Conservation (phyloP, 257 asterid species). For the Lavandula angustifolia region DNA sequence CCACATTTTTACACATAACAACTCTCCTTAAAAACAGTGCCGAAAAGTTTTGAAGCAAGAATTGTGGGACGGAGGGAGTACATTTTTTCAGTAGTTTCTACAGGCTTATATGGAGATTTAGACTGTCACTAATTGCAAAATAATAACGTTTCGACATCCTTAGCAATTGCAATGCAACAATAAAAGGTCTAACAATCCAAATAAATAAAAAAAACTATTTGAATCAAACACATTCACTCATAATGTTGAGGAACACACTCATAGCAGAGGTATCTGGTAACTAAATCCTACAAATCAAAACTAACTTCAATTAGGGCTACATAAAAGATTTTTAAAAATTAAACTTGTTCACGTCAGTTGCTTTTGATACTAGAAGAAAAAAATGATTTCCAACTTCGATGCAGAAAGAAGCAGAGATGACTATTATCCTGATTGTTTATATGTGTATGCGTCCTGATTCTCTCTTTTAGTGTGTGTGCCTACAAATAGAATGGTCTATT, state of each 20-base stretch:
- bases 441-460: background rate
- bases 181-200: background rate
- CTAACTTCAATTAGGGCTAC: background rate
- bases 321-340: too few relatives aligned
- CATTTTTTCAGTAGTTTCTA: background rate
- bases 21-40: too few relatives aligned
- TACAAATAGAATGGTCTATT: background rate
- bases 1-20: too few relatives aligned
- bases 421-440: background rate
- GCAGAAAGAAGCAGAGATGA: background rate
- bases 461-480: background rate
- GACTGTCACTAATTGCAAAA: background rate
- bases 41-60: too few relatives aligned
- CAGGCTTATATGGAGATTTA: background rate
- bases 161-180: background rate
- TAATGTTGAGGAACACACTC: conserved; percentile 4
- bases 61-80: too few relatives aligned
- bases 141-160: too few relatives aligned
- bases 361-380: too few relatives aligned
- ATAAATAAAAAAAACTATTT: background rate
- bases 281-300: background rate
- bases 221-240: background rate
- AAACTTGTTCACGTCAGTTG: too few relatives aligned
- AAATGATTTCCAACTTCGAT: background rate
- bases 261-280: background rate